A percentile compares a stretch with the other conserved stretches of the same genome.
Evolutionary conservation across 2,329 filamentous ascomycete genomes (phyloP).

Genomic region (Botrytis pseudocinerea): DNA sequence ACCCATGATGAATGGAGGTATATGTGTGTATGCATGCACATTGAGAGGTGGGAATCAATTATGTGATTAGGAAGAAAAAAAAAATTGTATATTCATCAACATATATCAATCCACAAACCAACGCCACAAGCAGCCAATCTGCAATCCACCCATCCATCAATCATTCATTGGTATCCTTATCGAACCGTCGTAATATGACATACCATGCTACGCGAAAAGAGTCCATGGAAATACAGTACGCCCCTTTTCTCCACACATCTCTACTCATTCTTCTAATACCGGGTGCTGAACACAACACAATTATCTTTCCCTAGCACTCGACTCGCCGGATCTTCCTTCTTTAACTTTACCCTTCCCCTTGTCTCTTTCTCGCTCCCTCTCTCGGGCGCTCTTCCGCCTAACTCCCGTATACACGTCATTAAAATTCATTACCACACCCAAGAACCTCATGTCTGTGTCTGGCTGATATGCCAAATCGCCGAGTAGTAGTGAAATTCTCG

Average conservation of each 20-base stretch:
- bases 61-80: neutral
- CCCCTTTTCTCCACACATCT: neutral
- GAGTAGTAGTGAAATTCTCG: conserved; percentile 75
- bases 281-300: neutral
- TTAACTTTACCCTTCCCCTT: conserved; percentile 6
- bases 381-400: conserved; percentile 31
- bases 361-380: conserved; percentile 6
- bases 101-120: conserved; percentile 1
- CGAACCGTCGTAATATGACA: conserved; percentile 3
- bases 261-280: neutral
- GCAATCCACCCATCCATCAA: neutral
- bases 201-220: conserved; percentile 4
- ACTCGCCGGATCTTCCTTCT: conserved; percentile 9
- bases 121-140: conserved; percentile 10
- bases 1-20: neutral
- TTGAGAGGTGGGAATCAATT: neutral
- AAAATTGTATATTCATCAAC: conserved; percentile 10
- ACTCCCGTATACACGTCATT: conserved; percentile 91
- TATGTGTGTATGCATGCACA: no score
- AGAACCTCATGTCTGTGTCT: conserved; percentile 91
- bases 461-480: conserved; percentile 91
- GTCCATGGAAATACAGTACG: conserved; percentile 15
- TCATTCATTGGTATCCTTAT: conserved; percentile 13
- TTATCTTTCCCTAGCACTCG: conserved; percentile 10
- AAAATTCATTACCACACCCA: conserved; percentile 98